These are phyloP conservation scores for Paramecium tetraurelia DNA, from an alignment of 73 alveolate species.

Conservation along the genomic window DNA sequence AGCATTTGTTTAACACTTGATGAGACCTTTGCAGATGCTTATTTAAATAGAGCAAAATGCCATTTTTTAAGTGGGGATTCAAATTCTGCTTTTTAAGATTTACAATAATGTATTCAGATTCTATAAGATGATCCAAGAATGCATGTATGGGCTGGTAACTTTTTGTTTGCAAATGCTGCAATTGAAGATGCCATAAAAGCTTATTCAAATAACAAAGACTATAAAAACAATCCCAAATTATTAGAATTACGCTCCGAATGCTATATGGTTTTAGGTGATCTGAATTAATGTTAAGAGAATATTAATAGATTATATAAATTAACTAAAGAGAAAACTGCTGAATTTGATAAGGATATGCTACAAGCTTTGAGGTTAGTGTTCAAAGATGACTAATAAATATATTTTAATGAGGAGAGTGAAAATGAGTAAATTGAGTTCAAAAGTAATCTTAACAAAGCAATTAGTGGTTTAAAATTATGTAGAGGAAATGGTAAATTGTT, in stretches of 20 bases:
- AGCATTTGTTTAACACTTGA: slow-evolving; percentile 46
- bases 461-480: neutral
- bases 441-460: neutral
- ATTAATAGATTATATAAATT: neutral
- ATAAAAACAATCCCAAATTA: slow-evolving; percentile 25
- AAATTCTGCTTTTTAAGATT: slow-evolving; percentile 54
- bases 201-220: slow-evolving; percentile 48
- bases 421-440: slow-evolving; percentile 17
- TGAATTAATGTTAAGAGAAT: slow-evolving; percentile 48
- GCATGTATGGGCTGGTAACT: slow-evolving; percentile 69
- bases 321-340: neutral
- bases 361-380: slow-evolving; percentile 46
- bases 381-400: slow-evolving; percentile 22
- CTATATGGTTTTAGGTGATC: slow-evolving; percentile 34
- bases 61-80: slow-evolving; percentile 54
- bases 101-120: slow-evolving; percentile 42
- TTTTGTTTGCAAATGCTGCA: slow-evolving; percentile 61
- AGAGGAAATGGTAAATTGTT: slow-evolving; percentile 57
- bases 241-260: slow-evolving; percentile 55
- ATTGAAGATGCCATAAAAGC: slow-evolving; percentile 69
- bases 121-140: slow-evolving; percentile 63
- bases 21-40: slow-evolving; percentile 65
- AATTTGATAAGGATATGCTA: slow-evolving; percentile 50
- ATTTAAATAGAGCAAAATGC: slow-evolving; percentile 64
- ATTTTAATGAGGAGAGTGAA: slow-evolving; percentile 40